phyloP scores from a whole-genome alignment of 768 basidiomycete species.

The Phylloporus sp. region DNA sequence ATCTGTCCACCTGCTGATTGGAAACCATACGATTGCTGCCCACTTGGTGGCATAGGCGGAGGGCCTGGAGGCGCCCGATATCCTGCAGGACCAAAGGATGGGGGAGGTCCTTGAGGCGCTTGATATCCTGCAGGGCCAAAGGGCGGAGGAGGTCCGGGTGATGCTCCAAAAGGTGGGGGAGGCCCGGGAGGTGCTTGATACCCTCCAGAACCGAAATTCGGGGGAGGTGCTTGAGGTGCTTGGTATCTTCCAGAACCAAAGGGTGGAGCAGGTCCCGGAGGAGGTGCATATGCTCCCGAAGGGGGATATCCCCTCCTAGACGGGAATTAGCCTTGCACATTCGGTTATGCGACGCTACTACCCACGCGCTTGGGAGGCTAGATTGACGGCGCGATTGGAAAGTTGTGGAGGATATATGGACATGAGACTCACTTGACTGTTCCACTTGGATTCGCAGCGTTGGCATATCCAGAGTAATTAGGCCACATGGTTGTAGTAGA shows the following conservation, averaged over 20 bases:
- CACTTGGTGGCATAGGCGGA: conserved; percentile 50
- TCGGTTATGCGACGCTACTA: not conserved
- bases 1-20: conserved; percentile 46
- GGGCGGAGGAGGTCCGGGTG: too few relatives aligned
- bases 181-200: conserved; percentile 27
- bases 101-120: conserved; percentile 24
- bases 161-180: too few relatives aligned
- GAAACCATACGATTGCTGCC: conserved; percentile 60
- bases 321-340: not conserved
- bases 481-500: conserved; percentile 4
- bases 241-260: too few relatives aligned
- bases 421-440: conserved; percentile 12
- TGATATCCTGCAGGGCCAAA: conserved; percentile 5
- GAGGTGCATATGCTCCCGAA: conserved; percentile 10
- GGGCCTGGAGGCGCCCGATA: conserved; percentile 26
- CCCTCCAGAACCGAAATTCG: not conserved
- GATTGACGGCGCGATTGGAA: not conserved
- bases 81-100: not conserved
- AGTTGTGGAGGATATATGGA: not conserved
- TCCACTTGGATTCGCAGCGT: not conserved
- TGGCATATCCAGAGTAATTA: conserved; percentile 6
- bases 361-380: conserved; percentile 16
- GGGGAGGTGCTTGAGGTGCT: too few relatives aligned
- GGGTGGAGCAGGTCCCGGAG: too few relatives aligned
- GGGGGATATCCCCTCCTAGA: conserved; percentile 8